phyloP scores from a whole-genome alignment of 2,329 filamentous ascomycete genomes.

The Clonostachys sp. region DNA sequence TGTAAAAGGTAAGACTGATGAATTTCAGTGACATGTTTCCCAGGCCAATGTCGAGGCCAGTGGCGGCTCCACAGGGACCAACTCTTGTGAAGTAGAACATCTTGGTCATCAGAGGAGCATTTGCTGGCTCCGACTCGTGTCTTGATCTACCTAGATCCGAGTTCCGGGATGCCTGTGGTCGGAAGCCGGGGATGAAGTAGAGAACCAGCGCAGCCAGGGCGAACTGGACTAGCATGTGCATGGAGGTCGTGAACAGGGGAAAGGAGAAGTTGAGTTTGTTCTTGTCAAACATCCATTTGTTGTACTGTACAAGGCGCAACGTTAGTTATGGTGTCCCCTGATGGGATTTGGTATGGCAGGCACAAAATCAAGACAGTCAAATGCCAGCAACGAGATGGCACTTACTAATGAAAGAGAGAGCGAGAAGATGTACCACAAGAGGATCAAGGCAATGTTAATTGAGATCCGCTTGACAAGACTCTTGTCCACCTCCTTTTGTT shows the following conservation, averaged over 20 bases:
- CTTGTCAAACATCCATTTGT: conserved; percentile 99
- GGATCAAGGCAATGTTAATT: conserved; percentile 77
- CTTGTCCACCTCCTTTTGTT: conserved; percentile 72
- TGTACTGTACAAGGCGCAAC: conserved; percentile 63
- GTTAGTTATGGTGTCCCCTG: conserved; percentile 10
- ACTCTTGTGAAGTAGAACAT: conserved; percentile 91
- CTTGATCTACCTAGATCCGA: conserved; percentile 46
- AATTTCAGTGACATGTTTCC: conserved; percentile 96
- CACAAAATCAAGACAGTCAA: neutral
- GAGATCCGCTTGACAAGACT: conserved; percentile 64
- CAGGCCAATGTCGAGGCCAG: conserved; percentile 90
- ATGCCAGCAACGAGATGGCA: conserved; percentile 8
- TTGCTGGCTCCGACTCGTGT: conserved; percentile 44
- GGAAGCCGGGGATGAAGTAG: conserved; percentile 75
- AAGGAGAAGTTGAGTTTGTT: conserved; percentile 86
- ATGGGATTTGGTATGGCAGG: neutral
- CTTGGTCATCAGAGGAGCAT: conserved; percentile 69
- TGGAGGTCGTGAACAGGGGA: conserved; percentile 88
- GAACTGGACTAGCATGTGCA: conserved; percentile 97
- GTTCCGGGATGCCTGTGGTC: conserved; percentile 50
- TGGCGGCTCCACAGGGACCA: conserved; percentile 86
- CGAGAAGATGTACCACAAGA: conserved; percentile 86
- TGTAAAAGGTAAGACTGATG: conserved; percentile 96
- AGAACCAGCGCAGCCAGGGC: conserved; percentile 71
- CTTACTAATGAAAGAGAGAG: conserved; percentile 86